Conservation (phyloP, 768 basidiomycete species). For the Xerocomellus amylosporus region DNA sequence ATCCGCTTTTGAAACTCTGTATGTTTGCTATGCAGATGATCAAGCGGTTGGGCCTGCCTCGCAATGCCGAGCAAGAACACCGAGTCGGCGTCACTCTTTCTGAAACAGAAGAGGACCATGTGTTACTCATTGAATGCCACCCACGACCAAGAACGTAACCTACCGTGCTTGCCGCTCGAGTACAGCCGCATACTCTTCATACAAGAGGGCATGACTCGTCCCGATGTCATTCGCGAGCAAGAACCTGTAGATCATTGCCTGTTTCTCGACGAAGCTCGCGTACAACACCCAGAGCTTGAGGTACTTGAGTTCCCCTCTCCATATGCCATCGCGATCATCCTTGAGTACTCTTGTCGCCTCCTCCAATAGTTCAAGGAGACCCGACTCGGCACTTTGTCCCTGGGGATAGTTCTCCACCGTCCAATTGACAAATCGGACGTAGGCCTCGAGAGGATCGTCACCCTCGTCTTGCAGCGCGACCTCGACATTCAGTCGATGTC, state of each 20-base stretch:
- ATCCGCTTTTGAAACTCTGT: constrained; percentile 90
- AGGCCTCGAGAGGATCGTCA: constrained; percentile 81
- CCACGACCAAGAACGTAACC: constrained; percentile 31
- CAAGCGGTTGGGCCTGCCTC: constrained; percentile 74
- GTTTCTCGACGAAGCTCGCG: constrained; percentile 87
- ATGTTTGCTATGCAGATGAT: constrained; percentile 73
- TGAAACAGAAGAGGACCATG: constrained; percentile 29
- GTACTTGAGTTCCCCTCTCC: constrained; percentile 80
- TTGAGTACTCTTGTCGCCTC: constrained; percentile 86
- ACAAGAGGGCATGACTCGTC: constrained; percentile 72
- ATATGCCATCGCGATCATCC: constrained; percentile 67
- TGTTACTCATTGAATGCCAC: constrained; percentile 26
- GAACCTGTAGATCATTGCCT: constrained; percentile 86
- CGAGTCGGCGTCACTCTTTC: constrained; percentile 86
- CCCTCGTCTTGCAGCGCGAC: constrained; percentile 72
- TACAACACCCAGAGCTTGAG: constrained; percentile 94
- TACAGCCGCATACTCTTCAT: constrained; percentile 88
- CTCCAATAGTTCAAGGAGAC: constrained; percentile 89
- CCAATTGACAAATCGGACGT: constrained; percentile 85
- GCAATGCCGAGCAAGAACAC: constrained; percentile 87
- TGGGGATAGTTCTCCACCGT: constrained; percentile 93
- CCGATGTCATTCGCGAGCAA: constrained; percentile 91
- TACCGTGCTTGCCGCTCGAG: constrained; percentile 83
- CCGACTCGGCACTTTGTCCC: constrained; percentile 84
- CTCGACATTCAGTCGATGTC: constrained; percentile 70